Conservation (phyloP, 352 stramenopile species). For the Aphanomyces euteiches region DNA sequence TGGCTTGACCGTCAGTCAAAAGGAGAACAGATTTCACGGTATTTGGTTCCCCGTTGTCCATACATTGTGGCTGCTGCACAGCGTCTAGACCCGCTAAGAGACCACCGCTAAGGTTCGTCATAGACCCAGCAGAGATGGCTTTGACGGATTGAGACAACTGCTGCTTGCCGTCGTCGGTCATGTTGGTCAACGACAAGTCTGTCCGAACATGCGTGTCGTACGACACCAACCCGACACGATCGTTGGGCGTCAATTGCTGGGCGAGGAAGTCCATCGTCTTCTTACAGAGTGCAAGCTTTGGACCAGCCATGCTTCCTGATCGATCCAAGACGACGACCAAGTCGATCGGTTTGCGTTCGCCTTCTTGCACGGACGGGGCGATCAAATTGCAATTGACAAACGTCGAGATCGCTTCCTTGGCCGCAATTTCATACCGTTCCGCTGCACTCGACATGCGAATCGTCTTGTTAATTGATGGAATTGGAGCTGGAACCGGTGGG, state of each 20-base stretch:
- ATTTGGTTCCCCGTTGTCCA: slow-evolving; percentile 31
- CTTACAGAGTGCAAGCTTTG: slow-evolving; percentile 59
- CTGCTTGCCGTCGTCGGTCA: slow-evolving; percentile 27
- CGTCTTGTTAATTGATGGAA: not conserved
- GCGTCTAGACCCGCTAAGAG: slow-evolving; percentile 36
- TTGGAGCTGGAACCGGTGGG: too few species aligned
- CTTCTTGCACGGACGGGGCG: slow-evolving; percentile 7
- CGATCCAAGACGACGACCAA: slow-evolving; percentile 54
- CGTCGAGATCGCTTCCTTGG: not conserved
- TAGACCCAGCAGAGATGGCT: slow-evolving; percentile 36
- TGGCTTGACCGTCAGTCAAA: slow-evolving; percentile 58
- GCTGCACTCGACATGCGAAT: not conserved
- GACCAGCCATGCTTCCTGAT: slow-evolving; percentile 44
- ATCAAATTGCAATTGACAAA: slow-evolving; percentile 17
- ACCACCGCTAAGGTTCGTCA: slow-evolving; percentile 52
- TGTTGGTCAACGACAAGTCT: slow-evolving; percentile 38
- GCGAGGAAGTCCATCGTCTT: slow-evolving; percentile 50
- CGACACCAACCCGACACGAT: slow-evolving; percentile 50
- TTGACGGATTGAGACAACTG: slow-evolving; percentile 33
- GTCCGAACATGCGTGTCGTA: slow-evolving; percentile 44
- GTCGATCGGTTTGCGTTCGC: slow-evolving; percentile 41
- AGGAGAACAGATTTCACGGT: slow-evolving; percentile 48
- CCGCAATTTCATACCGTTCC: not conserved
- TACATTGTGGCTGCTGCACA: not conserved
- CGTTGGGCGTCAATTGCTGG: slow-evolving; percentile 41